Base-by-base conservation (phyloP, 495 filamentous ascomycete genomes). In the Aspergillus leporis region DNA sequence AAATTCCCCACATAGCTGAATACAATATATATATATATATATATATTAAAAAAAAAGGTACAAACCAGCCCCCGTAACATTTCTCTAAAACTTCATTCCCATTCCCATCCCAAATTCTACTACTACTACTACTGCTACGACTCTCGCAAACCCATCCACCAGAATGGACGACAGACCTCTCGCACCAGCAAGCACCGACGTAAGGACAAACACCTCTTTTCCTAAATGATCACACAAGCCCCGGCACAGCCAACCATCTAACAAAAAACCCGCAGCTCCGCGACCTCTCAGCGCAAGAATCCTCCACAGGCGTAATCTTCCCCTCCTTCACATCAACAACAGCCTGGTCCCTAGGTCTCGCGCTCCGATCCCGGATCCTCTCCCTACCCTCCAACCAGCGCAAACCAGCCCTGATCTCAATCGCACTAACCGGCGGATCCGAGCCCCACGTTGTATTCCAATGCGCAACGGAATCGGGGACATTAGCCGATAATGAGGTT, bases 301-400 rank as follows among this genome's bases (percentile, higher is more conserved):
- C 72, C 57, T 74, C 70, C 64, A 31, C 62, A 30, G 72, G 78
- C 5, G 77, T 88, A 59, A 70, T 78, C 43, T 83, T 92, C 66
- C 66, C 74, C 36, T 69, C 77, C 56, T 92, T 93, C 77, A 90
- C 87, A 22, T 66, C 82, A 19, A 72, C 76, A 22, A 85, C 87
- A 45, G 90, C 89, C 54, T 90, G 83, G 83, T 70, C 78, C 13
- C 80, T 92, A 25, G 89, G 88, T 48, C 77, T 73, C 46, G 79
- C 82, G 21, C 81, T 92, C 14, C 85, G 87, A 54, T 76, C 75
- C 12, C 83, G 85, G 10, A 81, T 91, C 21, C 74, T 84, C 51
- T 69, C 79, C 21, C 77, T 87, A 31, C 70, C 83, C 0, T 60
- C 69, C n/a, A 12, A 43, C 0, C 69, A 72, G 22, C 76, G 76